Percentiles rank a stretch among this genome's conserved stretches.
These are phyloP conservation scores for Penicillium sp. DNA, from an alignment of 2,329 filamentous ascomycete species.

Conservation along the genomic window DNA sequence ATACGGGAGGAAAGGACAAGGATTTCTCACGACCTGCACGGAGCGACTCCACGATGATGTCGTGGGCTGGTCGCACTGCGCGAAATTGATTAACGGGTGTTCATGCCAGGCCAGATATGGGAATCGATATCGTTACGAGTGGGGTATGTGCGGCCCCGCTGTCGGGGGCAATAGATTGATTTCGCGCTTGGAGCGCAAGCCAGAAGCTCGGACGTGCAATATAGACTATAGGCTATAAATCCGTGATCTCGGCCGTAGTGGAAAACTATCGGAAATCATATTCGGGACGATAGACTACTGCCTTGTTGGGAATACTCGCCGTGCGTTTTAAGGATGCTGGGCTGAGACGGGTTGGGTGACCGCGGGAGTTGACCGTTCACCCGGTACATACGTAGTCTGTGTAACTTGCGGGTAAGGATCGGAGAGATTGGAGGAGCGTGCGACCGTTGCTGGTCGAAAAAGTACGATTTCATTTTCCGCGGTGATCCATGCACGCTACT, in stretches of 20 bases:
- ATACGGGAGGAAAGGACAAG: background rate
- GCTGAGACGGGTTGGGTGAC: too few species aligned
- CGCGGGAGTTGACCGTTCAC: background rate
- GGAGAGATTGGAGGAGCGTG: background rate
- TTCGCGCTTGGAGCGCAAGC: background rate
- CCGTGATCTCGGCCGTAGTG: background rate
- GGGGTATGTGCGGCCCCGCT: background rate
- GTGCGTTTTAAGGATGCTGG: background rate
- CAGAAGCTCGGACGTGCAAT: background rate
- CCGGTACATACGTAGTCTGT: background rate
- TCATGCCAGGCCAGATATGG: background rate
- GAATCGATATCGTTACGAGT: background rate
- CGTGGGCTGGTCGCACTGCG: background rate
- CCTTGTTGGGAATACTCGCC: background rate
- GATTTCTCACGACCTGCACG: background rate
- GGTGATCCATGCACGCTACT: background rate
- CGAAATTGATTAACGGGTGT: background rate
- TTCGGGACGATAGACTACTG: background rate
- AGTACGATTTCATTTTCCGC: constrained; percentile 1
- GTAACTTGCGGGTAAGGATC: background rate
- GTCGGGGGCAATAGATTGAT: background rate
- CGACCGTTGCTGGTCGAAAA: background rate
- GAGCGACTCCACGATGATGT: background rate
- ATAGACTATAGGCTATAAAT: background rate
- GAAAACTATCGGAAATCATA: background rate